These are phyloP conservation scores for Fusarium subtropicale DNA, from an alignment of 2,329 filamentous ascomycete species.

Conservation along the genomic window DNA sequence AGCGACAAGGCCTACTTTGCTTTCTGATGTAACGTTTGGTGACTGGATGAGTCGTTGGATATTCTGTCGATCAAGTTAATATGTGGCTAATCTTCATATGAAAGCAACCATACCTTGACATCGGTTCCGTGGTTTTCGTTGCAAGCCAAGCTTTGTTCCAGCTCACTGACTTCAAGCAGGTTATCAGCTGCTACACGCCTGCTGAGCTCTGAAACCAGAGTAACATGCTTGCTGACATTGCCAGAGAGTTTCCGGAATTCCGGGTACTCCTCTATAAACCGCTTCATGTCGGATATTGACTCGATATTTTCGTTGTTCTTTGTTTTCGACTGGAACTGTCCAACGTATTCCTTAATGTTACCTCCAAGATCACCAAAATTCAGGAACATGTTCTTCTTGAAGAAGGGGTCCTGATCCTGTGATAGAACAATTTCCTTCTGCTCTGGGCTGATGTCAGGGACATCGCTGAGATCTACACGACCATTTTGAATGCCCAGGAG, in stretches of 20 bases:
- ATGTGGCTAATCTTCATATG: not conserved
- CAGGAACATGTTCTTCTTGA: slow-evolving; percentile 98
- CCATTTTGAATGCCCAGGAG: slow-evolving; percentile 93
- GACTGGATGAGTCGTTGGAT: slow-evolving; percentile 89
- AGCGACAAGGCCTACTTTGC: slow-evolving; percentile 89
- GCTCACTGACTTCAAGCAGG: slow-evolving; percentile 93
- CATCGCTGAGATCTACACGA: slow-evolving; percentile 86
- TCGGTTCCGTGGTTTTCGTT: slow-evolving; percentile 94
- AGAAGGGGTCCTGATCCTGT: slow-evolving; percentile 97
- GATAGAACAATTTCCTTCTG: slow-evolving; percentile 94
- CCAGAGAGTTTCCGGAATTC: slow-evolving; percentile 97
- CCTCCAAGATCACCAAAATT: slow-evolving; percentile 96
- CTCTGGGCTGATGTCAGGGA: slow-evolving; percentile 86
- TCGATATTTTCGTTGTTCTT: slow-evolving; percentile 96
- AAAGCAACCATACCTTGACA: slow-evolving; percentile 73
- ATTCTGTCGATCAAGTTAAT: slow-evolving; percentile 62
- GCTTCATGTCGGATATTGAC: slow-evolving; percentile 98
- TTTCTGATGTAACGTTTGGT: slow-evolving; percentile 79
- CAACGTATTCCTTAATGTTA: slow-evolving; percentile 98
- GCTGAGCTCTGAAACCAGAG: slow-evolving; percentile 92
- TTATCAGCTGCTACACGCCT: slow-evolving; percentile 86
- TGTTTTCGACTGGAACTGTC: slow-evolving; percentile 98
- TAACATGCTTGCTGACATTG: slow-evolving; percentile 98
- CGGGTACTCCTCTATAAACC: slow-evolving; percentile 98
- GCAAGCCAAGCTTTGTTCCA: slow-evolving; percentile 96